phyloP scores from a whole-genome alignment of 1,139 yeast genomes.

The Scheffersomyces illinoinensis region DNA sequence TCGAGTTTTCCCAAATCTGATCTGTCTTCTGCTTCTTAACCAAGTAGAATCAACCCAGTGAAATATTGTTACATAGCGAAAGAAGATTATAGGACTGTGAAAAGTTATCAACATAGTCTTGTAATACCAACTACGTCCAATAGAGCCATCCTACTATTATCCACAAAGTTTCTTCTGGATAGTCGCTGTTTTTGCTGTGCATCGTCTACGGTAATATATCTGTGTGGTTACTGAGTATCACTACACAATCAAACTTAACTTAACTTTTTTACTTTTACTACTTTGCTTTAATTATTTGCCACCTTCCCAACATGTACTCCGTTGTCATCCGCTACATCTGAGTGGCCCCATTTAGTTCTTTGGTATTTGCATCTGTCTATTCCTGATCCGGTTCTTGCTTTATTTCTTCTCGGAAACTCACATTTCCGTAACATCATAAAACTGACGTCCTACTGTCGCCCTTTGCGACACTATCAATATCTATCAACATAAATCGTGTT shows the following conservation, averaged over 20 bases:
- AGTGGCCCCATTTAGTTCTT: background rate
- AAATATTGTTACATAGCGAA: background rate
- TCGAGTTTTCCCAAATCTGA: background rate
- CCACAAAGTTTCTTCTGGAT: background rate
- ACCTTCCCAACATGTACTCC: background rate
- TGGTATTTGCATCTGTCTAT: background rate
- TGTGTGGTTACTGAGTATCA: background rate
- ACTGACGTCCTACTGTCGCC: background rate
- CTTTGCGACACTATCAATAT: background rate
- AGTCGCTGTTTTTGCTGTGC: background rate
- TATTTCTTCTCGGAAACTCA: background rate
- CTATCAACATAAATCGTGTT: background rate
- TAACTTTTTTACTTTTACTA: background rate
- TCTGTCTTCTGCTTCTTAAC: background rate
- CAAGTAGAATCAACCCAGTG: background rate
- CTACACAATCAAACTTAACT: background rate
- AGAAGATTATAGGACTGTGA: background rate
- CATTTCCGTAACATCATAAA: background rate
- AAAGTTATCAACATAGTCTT: background rate
- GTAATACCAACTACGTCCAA: background rate
- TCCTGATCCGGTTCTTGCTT: background rate
- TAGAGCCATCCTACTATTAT: background rate
- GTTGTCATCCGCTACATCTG: background rate
- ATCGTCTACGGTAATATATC: background rate
- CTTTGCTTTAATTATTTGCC: background rate